phyloP scores from a whole-genome alignment of 371 early-diverging fungal species.

The Mortierella sp. region DNA sequence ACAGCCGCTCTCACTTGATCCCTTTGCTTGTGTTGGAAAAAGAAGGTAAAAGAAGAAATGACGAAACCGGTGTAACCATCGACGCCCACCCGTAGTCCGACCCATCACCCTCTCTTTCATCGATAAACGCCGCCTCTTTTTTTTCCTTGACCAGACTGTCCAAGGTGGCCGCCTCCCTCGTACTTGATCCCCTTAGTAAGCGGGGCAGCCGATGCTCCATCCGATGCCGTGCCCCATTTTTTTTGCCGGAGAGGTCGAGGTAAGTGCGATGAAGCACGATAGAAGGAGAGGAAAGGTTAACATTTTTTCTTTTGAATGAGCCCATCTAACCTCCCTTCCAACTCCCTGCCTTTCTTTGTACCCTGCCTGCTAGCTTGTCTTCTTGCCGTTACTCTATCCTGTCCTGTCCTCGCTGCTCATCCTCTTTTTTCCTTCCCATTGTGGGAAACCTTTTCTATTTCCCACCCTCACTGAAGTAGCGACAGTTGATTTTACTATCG shows the following conservation, averaged over 20 bases:
- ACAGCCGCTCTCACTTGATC: constrained; percentile 1
- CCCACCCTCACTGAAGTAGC: neutral
- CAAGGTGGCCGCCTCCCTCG: neutral
- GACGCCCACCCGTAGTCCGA: neutral
- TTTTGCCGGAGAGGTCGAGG: too few species aligned
- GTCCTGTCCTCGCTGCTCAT: neutral
- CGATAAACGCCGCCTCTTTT: neutral
- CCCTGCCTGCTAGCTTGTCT: too few species aligned
- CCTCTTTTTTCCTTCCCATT: neutral
- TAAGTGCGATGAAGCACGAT: neutral
- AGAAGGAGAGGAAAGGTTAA: neutral
- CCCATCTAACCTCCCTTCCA: constrained; percentile 6
- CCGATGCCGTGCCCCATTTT: neutral
- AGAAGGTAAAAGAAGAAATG: neutral
- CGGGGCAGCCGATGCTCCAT: too few species aligned
- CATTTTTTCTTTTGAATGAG: neutral
- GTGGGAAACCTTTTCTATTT: neutral
- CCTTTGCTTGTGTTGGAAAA: neutral
- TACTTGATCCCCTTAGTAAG: neutral
- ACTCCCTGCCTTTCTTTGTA: neutral
- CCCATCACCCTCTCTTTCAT: neutral
- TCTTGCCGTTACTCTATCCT: neutral
- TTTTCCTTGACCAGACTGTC: neutral
- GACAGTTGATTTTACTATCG: neutral
- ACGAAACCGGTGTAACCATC: constrained; percentile 1